Percentiles rank a stretch among this genome's conserved stretches.
Evolutionary conservation across 345 rosid genomes (phyloP).

Genomic region (Clausena lansium): DNA sequence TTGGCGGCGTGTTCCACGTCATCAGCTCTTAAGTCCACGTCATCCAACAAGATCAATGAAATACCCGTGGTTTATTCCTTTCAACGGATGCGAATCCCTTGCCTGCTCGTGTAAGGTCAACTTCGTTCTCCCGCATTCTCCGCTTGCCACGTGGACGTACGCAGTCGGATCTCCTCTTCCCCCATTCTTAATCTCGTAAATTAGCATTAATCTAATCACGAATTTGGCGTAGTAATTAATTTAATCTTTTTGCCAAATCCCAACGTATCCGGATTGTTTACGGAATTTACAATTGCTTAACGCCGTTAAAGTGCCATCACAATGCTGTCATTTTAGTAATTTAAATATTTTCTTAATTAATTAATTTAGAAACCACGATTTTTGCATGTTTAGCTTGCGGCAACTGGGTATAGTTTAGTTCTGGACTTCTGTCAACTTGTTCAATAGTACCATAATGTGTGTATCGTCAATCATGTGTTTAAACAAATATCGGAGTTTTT

Average conservation of each 20-base stretch:
- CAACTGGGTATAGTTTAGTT: not conserved
- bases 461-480: not conserved
- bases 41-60: not conserved
- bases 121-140: not conserved
- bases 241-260: not conserved
- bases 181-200: not conserved
- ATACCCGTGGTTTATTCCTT: conserved; percentile 10
- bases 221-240: not conserved
- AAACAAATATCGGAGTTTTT: not conserved
- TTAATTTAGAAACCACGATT: not conserved
- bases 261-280: not conserved
- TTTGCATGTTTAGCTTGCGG: not conserved
- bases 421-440: not conserved
- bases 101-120: not conserved
- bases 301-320: not conserved
- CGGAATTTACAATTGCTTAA: not conserved
- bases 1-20: conserved; percentile 10
- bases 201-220: not conserved
- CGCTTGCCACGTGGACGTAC: conserved; percentile 7
- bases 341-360: not conserved
- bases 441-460: not conserved
- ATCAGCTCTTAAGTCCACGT: not conserved
- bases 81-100: conserved; percentile 10
- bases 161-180: not conserved
- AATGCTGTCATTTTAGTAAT: not conserved